A percentile compares a stretch with the other conserved stretches of the same genome.
phyloP scores from a whole-genome alignment of 257 asterid genomes.

The Eustoma russellianum region DNA sequence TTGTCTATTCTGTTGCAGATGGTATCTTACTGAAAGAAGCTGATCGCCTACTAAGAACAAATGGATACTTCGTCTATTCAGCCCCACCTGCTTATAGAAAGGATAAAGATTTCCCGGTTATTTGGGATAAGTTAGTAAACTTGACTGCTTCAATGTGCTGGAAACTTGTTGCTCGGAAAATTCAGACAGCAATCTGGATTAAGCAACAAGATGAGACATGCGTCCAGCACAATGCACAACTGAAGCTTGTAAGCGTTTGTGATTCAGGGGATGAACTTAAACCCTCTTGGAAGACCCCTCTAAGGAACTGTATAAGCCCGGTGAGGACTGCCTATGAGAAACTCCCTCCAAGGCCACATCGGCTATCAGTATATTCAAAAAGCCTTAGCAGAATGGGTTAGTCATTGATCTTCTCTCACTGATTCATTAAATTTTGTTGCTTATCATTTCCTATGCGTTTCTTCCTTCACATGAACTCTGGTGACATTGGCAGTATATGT shows the following conservation, averaged over 20 bases:
- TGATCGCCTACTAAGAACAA: conserved; percentile 60
- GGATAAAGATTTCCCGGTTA: conserved; percentile 73
- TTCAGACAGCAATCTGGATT: conserved; percentile 90
- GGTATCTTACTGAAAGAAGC: conserved; percentile 82
- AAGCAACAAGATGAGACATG: conserved; percentile 56
- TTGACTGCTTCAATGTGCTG: conserved; percentile 91
- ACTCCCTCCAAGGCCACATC: conserved; percentile 73
- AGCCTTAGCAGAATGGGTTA: conserved; percentile 57
- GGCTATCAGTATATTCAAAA: conserved; percentile 62
- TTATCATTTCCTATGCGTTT: not conserved
- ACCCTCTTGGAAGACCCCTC: conserved; percentile 51
- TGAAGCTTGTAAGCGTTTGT: conserved; percentile 48
- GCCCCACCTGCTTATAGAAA: conserved; percentile 96
- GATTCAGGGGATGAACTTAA: conserved; percentile 40
- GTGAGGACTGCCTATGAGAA: conserved; percentile 17
- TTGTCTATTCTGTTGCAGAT: conserved; percentile 37
- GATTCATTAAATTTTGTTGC: not conserved
- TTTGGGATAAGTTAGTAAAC: conserved; percentile 71
- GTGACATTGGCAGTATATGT: too few relatives aligned
- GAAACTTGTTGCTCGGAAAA: conserved; percentile 84
- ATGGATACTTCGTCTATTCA: conserved; percentile 86
- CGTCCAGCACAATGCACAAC: conserved; percentile 44
- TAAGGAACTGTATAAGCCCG: conserved; percentile 41
- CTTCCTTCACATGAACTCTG: not conserved
- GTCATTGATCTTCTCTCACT: conserved; percentile 5